A percentile compares a stretch with the other conserved stretches of the same genome.
Conservation (phyloP, 208 protist genomes). For the Crithidia mellificae region DNA sequence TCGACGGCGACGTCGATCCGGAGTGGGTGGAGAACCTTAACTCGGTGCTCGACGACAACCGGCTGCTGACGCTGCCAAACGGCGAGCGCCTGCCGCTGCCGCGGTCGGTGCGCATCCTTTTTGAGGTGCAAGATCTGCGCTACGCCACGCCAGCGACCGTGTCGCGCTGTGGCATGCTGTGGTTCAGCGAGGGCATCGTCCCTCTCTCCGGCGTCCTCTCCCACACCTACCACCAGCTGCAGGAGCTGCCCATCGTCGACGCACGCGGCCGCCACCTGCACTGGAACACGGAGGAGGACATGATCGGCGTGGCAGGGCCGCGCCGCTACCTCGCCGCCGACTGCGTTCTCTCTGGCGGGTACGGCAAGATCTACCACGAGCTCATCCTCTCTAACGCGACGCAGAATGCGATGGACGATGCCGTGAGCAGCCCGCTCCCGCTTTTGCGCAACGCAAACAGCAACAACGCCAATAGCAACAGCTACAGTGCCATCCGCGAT, state of each 20-base stretch:
- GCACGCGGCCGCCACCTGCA: conserved; percentile 51
- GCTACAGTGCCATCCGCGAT: not conserved
- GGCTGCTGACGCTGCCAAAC: conserved; percentile 99
- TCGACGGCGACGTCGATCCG: conserved; percentile 99
- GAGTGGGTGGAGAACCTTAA: conserved; percentile 99
- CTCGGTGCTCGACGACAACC: conserved; percentile 99
- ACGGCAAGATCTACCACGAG: conserved; percentile 57
- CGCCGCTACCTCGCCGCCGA: conserved; percentile 15
- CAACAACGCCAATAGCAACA: conserved; percentile 7
- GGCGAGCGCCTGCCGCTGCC: conserved; percentile 98
- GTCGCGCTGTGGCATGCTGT: conserved; percentile 99
- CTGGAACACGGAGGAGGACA: conserved; percentile 48
- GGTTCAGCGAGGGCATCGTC: conserved; percentile 97
- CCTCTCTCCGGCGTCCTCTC: conserved; percentile 79
- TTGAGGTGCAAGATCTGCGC: conserved; percentile 97
- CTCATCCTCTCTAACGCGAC: conserved; percentile 39
- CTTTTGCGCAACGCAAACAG: not conserved
- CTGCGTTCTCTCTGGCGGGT: conserved; percentile 38
- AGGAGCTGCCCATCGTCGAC: conserved; percentile 53
- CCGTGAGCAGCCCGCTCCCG: conserved; percentile 10
- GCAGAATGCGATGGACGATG: conserved; percentile 14
- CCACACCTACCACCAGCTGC: conserved; percentile 50
- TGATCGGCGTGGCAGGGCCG: conserved; percentile 36
- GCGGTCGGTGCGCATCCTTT: conserved; percentile 97
- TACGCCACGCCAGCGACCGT: conserved; percentile 98